Evolutionary conservation across 202 grass and related monocot species (phyloP).

Genomic region (Panicum virgatum): DNA sequence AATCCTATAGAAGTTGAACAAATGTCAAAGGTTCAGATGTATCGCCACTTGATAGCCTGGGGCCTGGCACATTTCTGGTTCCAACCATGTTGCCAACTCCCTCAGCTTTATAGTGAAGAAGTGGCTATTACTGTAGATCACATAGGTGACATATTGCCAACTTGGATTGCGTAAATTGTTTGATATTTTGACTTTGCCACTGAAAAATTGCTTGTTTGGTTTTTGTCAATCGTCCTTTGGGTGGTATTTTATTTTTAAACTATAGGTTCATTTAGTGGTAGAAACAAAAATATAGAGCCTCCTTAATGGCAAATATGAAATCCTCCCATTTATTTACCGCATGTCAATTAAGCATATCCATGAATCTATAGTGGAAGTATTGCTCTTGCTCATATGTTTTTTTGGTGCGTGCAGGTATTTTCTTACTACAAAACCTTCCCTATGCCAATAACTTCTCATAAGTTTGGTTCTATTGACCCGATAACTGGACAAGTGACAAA

Average conservation of each 20-base stretch:
- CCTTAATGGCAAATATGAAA: background rate
- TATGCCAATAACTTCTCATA: slow-evolving; percentile 93
- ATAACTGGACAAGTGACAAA: slow-evolving; percentile 85
- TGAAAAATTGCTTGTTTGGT: background rate
- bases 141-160: background rate
- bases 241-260: background rate
- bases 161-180: background rate
- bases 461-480: slow-evolving; percentile 86
- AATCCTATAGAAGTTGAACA: background rate
- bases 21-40: background rate
- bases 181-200: background rate
- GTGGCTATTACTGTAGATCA: background rate
- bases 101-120: background rate
- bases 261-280: background rate
- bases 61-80: background rate
- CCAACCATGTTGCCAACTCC: background rate
- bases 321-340: background rate
- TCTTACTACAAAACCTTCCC: slow-evolving; percentile 92
- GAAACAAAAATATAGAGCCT: background rate
- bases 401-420: slow-evolving; percentile 75
- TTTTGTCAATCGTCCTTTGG: background rate
- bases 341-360: slow-evolving; percentile 19
- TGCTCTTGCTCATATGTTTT: slow-evolving; percentile 35
- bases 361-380: slow-evolving; percentile 3
- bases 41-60: background rate